A percentile compares a stretch with the other conserved stretches of the same genome.
phyloP scores from a whole-genome alignment of 495 filamentous ascomycete genomes.

The Xylaria sp. region DNA sequence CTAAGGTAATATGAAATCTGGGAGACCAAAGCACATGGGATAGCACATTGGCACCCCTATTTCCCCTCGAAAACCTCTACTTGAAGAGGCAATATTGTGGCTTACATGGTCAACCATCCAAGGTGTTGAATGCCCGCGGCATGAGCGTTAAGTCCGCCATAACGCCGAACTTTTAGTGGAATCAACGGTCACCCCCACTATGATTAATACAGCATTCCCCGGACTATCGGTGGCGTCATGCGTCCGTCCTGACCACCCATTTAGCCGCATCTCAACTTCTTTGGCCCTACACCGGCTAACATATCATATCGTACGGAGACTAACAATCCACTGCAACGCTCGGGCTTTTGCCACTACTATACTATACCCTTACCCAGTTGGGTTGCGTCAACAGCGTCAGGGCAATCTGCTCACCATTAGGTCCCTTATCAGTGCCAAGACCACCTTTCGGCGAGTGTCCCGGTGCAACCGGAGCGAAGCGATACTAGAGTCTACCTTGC shows the following conservation, averaged over 20 bases:
- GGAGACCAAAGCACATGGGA: too few species aligned
- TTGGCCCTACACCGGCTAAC: background rate
- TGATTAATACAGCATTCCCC: constrained; percentile 6
- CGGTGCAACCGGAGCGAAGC: constrained; percentile 10
- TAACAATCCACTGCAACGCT: background rate
- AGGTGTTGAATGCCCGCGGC: background rate
- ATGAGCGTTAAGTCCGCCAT: constrained; percentile 40
- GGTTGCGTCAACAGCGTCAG: background rate
- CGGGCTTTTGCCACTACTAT: background rate
- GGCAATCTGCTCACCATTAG: background rate
- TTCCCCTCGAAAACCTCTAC: too few species aligned
- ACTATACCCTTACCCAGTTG: background rate
- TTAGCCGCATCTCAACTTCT: constrained; percentile 13
- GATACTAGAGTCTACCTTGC: constrained; percentile 1
- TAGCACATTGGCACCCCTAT: too few species aligned
- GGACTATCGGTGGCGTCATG: constrained; percentile 36
- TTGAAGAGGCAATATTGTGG: too few species aligned
- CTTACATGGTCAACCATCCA: too few species aligned
- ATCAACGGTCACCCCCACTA: constrained; percentile 5
- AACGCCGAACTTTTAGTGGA: constrained; percentile 34
- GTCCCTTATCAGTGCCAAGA: constrained; percentile 17
- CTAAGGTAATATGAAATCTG: too few species aligned
- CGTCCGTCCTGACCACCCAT: constrained; percentile 13
- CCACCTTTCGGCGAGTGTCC: constrained; percentile 4
- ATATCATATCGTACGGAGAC: background rate